Evolutionary conservation across 2,329 filamentous ascomycete species (phyloP).

Genomic region (Nemania serpens): DNA sequence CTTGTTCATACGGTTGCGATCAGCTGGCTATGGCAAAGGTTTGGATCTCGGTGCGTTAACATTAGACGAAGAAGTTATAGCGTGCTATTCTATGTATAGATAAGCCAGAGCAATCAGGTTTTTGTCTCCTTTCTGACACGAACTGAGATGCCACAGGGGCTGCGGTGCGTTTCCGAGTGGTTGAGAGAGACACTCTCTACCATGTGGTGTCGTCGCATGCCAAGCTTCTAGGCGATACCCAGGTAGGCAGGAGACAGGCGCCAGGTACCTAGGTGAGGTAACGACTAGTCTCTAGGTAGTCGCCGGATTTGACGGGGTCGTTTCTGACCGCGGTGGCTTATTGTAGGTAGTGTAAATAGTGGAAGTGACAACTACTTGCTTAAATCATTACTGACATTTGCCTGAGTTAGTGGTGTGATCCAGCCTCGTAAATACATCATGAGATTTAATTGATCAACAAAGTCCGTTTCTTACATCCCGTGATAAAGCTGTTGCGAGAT

Average conservation of each 20-base stretch:
- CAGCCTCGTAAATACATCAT: too few species aligned
- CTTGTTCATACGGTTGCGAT: neutral
- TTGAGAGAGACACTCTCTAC: conserved; percentile 7
- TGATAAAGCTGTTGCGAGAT: neutral
- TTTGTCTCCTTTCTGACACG: neutral
- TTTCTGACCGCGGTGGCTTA: conserved; percentile 3
- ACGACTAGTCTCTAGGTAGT: neutral
- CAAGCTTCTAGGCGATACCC: conserved; percentile 18
- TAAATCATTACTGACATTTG: too few species aligned
- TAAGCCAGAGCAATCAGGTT: too few species aligned
- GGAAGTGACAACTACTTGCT: too few species aligned
- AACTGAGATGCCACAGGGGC: conserved; percentile 2
- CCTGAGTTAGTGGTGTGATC: too few species aligned
- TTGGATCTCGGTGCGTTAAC: neutral
- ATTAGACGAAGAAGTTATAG: too few species aligned
- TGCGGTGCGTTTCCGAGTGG: conserved; percentile 25
- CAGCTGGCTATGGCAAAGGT: neutral
- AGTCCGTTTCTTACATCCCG: neutral
- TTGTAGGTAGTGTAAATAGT: too few species aligned
- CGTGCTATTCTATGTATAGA: too few species aligned
- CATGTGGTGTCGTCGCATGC: conserved; percentile 26
- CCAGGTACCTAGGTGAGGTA: conserved; percentile 1
- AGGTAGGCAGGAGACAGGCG: conserved; percentile 21
- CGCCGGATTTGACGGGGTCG: neutral
- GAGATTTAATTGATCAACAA: too few species aligned